Percentiles rank a stretch among this genome's conserved stretches.
Evolutionary conservation across 2,329 filamentous ascomycete genomes (phyloP).

Genomic region (Phyllosticta ampelicida): DNA sequence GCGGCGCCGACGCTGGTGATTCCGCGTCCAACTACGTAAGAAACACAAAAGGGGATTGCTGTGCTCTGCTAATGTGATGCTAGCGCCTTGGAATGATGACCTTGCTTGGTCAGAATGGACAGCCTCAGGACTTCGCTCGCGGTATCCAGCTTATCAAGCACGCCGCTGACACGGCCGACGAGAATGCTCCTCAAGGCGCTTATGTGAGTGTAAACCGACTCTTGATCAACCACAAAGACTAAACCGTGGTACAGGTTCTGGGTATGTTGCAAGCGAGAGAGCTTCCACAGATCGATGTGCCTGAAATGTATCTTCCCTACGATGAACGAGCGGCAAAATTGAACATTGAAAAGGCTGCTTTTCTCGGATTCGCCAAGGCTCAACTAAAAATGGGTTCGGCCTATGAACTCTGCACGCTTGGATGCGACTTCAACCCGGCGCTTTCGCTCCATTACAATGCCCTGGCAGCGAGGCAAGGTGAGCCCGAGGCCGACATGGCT

Average conservation of each 20-base stretch:
- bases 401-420: constrained; percentile 86
- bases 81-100: constrained; percentile 90
- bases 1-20: constrained; percentile 68
- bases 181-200: constrained; percentile 92
- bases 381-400: constrained; percentile 96
- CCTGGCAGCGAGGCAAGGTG: constrained; percentile 80
- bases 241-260: constrained; percentile 43
- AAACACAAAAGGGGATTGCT: constrained; percentile 15
- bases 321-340: constrained; percentile 65
- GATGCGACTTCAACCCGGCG: constrained; percentile 88
- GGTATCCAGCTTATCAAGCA: constrained; percentile 74
- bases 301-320: constrained; percentile 57
- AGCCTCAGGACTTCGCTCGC: constrained; percentile 65
- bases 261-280: constrained; percentile 90
- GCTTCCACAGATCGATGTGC: constrained; percentile 79
- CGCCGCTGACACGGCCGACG: constrained; percentile 79
- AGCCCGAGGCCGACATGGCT: constrained; percentile 86
- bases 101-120: constrained; percentile 83
- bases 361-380: constrained; percentile 89
- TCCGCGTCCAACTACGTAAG: constrained; percentile 64
- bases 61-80: constrained; percentile 31
- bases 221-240: constrained; percentile 14
- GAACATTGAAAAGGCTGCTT: constrained; percentile 94
- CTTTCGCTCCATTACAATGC: constrained; percentile 94
- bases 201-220: constrained; percentile 43